Percentiles rank a stretch among this genome's conserved stretches.
Conservation (phyloP, 208 protist genomes). For the Wallacemonas sp. region DNA sequence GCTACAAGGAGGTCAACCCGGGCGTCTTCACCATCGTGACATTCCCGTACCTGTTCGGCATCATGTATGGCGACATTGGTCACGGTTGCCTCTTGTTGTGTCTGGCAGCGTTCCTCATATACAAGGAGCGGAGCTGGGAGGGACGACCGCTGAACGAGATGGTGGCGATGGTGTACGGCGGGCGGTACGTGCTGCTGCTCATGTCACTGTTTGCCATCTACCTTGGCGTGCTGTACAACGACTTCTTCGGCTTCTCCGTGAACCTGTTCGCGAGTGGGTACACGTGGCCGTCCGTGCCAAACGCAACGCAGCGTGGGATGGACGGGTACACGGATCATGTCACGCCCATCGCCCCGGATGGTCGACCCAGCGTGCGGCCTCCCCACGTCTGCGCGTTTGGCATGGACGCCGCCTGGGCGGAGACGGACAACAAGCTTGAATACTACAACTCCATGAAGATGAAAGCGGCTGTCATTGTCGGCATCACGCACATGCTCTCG, state of each 20-base stretch:
- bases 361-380: conserved; percentile 49
- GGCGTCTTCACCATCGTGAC: conserved; percentile 97
- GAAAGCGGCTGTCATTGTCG: conserved; percentile 97
- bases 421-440: conserved; percentile 95
- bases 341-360: conserved; percentile 37
- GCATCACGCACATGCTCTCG: conserved; percentile 96
- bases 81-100: conserved; percentile 96
- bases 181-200: conserved; percentile 95
- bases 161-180: conserved; percentile 86
- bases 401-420: conserved; percentile 89
- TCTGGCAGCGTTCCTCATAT: conserved; percentile 80
- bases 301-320: conserved; percentile 40
- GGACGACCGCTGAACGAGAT: conserved; percentile 91
- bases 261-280: conserved; percentile 85
- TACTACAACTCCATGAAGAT: conserved; percentile 99
- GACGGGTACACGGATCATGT: no score
- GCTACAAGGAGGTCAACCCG: conserved; percentile 93
- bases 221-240: conserved; percentile 97
- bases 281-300: conserved; percentile 37
- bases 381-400: conserved; percentile 58
- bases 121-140: conserved; percentile 86
- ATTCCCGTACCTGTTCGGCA: conserved; percentile 99
- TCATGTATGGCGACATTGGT: conserved; percentile 99
- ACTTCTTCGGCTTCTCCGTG: conserved; percentile 87
- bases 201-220: conserved; percentile 97